A percentile compares a stretch with the other conserved stretches of the same genome.
Evolutionary conservation across 2,329 filamentous ascomycete genomes (phyloP).

Genomic region (Dactylonectria estremocensis): DNA sequence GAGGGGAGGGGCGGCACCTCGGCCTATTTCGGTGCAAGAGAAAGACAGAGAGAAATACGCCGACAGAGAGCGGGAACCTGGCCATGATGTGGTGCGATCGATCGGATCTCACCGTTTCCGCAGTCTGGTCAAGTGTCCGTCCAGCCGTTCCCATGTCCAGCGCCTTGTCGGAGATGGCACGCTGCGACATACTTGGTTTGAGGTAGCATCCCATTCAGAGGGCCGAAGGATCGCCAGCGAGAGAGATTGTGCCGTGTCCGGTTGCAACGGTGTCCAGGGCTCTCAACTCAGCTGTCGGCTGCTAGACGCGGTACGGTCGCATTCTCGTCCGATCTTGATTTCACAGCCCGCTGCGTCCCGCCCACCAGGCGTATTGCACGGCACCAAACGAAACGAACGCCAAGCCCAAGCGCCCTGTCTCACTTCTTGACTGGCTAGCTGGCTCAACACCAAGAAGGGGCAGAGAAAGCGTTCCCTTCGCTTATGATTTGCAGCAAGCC

Average conservation of each 20-base stretch:
- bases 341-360: conserved; percentile 10
- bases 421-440: background rate
- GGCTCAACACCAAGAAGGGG: background rate
- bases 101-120: conserved; percentile 28
- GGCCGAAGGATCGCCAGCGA: background rate
- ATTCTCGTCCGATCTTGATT: conserved; percentile 29
- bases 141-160: background rate
- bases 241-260: conserved; percentile 11
- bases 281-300: background rate
- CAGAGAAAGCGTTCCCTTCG: conserved; percentile 28
- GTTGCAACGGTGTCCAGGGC: conserved; percentile 4
- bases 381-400: conserved; percentile 35
- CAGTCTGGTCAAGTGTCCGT: background rate
- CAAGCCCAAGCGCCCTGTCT: conserved; percentile 34
- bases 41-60: background rate
- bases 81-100: conserved; percentile 22
- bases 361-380: conserved; percentile 10
- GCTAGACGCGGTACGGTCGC: background rate
- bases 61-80: background rate
- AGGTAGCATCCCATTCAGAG: conserved; percentile 9
- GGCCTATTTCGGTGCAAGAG: conserved; percentile 3
- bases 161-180: conserved; percentile 14
- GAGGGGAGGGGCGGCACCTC: conserved; percentile 4
- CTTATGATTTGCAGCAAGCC: conserved; percentile 20
- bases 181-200: conserved; percentile 22